Conservation (phyloP, 805 yeast genomes). For the Scheffersomyces coipomensis region DNA sequence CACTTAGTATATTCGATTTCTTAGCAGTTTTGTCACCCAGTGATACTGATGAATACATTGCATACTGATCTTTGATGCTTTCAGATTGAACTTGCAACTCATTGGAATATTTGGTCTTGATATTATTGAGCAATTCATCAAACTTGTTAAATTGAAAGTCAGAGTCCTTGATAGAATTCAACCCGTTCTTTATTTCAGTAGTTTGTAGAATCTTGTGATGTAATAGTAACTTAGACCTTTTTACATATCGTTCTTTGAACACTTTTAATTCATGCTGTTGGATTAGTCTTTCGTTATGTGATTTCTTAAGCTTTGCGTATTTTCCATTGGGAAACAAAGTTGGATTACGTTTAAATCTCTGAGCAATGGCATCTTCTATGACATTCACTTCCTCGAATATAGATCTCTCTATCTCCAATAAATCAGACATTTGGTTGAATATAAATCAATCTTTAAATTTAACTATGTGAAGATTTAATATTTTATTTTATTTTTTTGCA, state of each 20-base stretch:
- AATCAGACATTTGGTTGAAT: constrained; percentile 15
- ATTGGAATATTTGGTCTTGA: constrained; percentile 5
- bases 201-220: not conserved
- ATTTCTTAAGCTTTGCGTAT: constrained; percentile 29
- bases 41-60: constrained; percentile 20
- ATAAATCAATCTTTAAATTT: too few relatives aligned
- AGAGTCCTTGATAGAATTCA: constrained; percentile 13
- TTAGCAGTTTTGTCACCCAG: constrained; percentile 19
- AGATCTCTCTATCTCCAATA: constrained; percentile 33
- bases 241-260: constrained; percentile 48
- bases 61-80: constrained; percentile 13
- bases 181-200: constrained; percentile 5
- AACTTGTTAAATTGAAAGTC: constrained; percentile 10
- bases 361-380: constrained; percentile 64
- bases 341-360: constrained; percentile 63
- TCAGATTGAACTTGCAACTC: constrained; percentile 5
- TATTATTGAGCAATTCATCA: constrained; percentile 8
- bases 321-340: constrained; percentile 35
- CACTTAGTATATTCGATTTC: constrained; percentile 44
- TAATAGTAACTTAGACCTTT: constrained; percentile 1
- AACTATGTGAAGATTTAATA: too few relatives aligned
- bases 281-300: constrained; percentile 49
- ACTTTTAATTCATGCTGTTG: constrained; percentile 68
- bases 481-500: too few relatives aligned
- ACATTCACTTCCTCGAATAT: constrained; percentile 65